Conservation (phyloP, 2,329 filamentous ascomycete genomes). For the Neospermospora avenae region DNA sequence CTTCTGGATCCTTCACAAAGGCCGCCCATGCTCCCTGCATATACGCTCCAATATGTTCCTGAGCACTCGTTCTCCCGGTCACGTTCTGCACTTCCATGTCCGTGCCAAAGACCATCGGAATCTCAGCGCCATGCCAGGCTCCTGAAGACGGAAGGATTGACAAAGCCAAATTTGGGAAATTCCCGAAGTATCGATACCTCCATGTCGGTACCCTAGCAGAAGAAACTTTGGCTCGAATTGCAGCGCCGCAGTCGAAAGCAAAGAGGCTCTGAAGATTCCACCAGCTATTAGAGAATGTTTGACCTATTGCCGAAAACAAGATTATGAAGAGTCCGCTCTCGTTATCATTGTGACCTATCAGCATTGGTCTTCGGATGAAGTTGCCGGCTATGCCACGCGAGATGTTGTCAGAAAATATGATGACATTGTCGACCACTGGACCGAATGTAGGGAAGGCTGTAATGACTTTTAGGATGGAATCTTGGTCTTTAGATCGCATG, state of each 20-base stretch:
- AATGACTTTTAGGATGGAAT: background rate
- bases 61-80: constrained; percentile 13
- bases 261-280: constrained; percentile 1
- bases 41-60: constrained; percentile 26
- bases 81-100: constrained; percentile 5
- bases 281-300: background rate
- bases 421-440: constrained; percentile 38
- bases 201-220: constrained; percentile 27
- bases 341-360: constrained; percentile 49
- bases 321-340: constrained; percentile 32
- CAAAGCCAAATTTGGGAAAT: constrained; percentile 32
- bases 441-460: background rate
- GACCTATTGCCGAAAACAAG: background rate
- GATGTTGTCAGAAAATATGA: constrained; percentile 42
- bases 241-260: constrained; percentile 2
- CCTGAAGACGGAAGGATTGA: constrained; percentile 21
- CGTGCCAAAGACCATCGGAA: constrained; percentile 2
- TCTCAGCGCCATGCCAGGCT: constrained; percentile 31
- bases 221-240: background rate
- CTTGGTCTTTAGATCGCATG: background rate
- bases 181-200: constrained; percentile 35
- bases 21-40: constrained; percentile 34
- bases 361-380: constrained; percentile 43
- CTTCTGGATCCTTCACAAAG: constrained; percentile 34
- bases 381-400: constrained; percentile 41